These are phyloP conservation scores for Neoboletus magnificus DNA, from an alignment of 768 basidiomycete species.

Conservation along the genomic window DNA sequence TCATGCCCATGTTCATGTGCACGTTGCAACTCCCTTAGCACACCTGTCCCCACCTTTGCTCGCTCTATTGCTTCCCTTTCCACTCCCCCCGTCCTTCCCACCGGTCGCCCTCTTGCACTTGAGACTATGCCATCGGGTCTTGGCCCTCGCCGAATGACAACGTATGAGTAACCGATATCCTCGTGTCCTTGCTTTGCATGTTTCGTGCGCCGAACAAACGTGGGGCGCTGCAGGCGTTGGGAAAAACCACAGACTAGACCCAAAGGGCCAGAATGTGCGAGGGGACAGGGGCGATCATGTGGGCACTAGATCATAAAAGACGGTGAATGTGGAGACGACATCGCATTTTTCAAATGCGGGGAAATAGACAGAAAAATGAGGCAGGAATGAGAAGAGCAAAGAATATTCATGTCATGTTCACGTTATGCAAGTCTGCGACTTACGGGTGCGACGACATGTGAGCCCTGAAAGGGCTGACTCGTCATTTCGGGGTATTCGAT, in stretches of 20 bases:
- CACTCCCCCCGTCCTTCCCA: constrained; percentile 31
- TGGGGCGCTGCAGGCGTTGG: constrained; percentile 83
- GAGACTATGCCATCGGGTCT: constrained; percentile 45
- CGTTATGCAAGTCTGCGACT: constrained; percentile 26
- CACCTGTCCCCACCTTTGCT: constrained; percentile 11
- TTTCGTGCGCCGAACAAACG: constrained; percentile 84
- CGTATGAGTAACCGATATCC: constrained; percentile 85
- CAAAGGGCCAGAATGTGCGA: constrained; percentile 53
- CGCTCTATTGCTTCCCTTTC: constrained; percentile 31
- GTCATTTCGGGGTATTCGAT: constrained; percentile 42
- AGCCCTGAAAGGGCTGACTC: constrained; percentile 45
- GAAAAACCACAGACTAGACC: constrained; percentile 75
- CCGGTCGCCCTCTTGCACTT: constrained; percentile 5
- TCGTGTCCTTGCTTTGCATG: constrained; percentile 83
- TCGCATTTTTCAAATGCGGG: constrained; percentile 17
- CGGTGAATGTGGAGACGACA: constrained; percentile 1
- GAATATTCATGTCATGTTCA: not conserved
- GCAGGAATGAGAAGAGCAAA: not conserved
- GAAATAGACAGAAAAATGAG: constrained; percentile 6
- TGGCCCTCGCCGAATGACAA: constrained; percentile 77
- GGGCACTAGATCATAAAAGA: constrained; percentile 60
- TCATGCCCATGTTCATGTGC: constrained; percentile 19
- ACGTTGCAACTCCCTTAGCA: constrained; percentile 25
- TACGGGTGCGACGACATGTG: constrained; percentile 88
- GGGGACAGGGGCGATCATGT: constrained; percentile 83